Evolutionary conservation across 352 stramenopile species (phyloP), one percentile per base, ranked within the genome.

Genomic region (Phytophthora pluvialis): DNA sequence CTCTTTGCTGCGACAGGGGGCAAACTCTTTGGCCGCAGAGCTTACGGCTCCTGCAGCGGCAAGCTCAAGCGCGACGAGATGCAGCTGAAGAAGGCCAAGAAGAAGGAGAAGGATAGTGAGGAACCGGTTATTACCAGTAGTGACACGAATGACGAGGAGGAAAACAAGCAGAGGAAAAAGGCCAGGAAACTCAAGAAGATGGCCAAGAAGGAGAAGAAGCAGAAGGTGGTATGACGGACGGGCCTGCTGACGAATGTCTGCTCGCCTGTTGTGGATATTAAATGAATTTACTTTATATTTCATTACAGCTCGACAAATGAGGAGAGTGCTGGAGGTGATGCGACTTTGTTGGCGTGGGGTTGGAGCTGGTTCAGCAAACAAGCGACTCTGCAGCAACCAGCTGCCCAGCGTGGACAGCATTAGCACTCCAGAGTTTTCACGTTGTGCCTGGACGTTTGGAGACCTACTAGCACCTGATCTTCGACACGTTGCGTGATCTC

Each of bases 1-100:
- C 83, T 99, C 26, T 99, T 99, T 72, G 78, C 87, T 42, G 96
- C 95, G 3, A 99, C 96, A 0, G 97, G 96, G 16, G 97, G 97
- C 29, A 98, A 97, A 46, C 77, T 98, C 40, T 98, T 99, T 77
- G 96, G 95, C 10, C 98, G 97, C 66, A 75, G 97, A 60, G 95
- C 95, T 3, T 97, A 98, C 57, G 86, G 85, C 3, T 93, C 84
- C 2, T 95, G 91, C 65, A 83, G 79, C 3, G 91, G 89, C 36
- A 98, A 98, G 58, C 64, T 96, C 28, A 91, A 90, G 66, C 84
- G 91, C 10, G 83, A 94, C 42, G 75, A 79, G 58, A 42, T 92
- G 62, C 81, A 86, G 25, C 31, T 88, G 26, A 75, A 72, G 39
- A 73, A 83, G 60, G 56, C 58, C 7, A 72, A 70, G 40, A 77